These are phyloP conservation scores for Fusarium robinianum DNA, from an alignment of 2,329 filamentous ascomycete species.

Conservation along the genomic window DNA sequence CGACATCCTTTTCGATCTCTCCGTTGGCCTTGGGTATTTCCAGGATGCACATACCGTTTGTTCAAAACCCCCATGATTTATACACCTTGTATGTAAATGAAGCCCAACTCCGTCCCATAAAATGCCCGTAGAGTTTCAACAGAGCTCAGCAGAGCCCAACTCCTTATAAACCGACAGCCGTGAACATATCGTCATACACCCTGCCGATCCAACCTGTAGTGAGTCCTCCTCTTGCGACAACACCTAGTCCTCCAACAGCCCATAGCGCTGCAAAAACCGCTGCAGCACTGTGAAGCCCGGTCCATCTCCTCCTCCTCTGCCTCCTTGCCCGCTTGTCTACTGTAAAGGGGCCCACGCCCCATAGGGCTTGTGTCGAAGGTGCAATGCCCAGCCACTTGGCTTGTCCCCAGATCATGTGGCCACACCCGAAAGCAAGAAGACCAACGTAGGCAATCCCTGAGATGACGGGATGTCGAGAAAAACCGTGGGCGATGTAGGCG, in stretches of 20 bases:
- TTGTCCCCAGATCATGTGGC: slow-evolving; percentile 83
- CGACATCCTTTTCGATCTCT: slow-evolving; percentile 10
- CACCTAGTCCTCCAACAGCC: slow-evolving; percentile 78
- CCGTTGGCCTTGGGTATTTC: slow-evolving; percentile 33
- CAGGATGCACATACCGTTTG: slow-evolving; percentile 21
- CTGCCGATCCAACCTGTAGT: slow-evolving; percentile 78
- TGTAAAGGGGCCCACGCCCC: slow-evolving; percentile 46
- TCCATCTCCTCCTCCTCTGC: slow-evolving; percentile 68
- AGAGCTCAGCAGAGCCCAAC: too few relatives aligned
- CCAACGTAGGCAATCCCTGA: slow-evolving; percentile 72
- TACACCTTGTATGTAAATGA: slow-evolving; percentile 24
- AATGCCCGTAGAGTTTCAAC: slow-evolving; percentile 6
- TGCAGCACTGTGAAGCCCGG: slow-evolving; percentile 69
- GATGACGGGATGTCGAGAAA: slow-evolving; percentile 69
- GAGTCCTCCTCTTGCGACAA: slow-evolving; percentile 73
- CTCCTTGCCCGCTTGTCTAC: slow-evolving; percentile 57
- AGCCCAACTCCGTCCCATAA: slow-evolving; percentile 31
- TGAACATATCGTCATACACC: slow-evolving; percentile 72
- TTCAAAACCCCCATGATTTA: slow-evolving; percentile 20
- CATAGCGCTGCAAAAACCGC: slow-evolving; percentile 67
- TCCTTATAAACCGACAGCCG: slow-evolving; percentile 38
- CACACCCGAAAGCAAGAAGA: slow-evolving; percentile 69
- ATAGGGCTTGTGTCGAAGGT: slow-evolving; percentile 57
- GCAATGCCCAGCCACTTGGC: slow-evolving; percentile 78
- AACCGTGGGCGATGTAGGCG: slow-evolving; percentile 83